A percentile compares a stretch with the other conserved stretches of the same genome.
Evolutionary conservation across 345 rosid genomes (phyloP).

Genomic region (Lepidium sativum): DNA sequence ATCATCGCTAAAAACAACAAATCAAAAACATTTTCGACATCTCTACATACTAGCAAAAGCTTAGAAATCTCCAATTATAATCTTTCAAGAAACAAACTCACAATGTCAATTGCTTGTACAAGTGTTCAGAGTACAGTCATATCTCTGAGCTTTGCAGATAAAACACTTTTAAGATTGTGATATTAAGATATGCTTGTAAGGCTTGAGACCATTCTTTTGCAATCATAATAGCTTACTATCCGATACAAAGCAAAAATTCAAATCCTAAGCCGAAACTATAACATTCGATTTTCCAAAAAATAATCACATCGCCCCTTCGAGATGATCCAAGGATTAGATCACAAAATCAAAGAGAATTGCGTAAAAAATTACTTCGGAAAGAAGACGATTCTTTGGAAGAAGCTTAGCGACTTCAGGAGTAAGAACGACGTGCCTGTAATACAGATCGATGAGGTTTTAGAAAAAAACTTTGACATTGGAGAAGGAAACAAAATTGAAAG

Average conservation of each 20-base stretch:
- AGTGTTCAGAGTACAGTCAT: background rate
- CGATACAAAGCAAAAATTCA: background rate
- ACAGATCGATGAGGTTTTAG: background rate
- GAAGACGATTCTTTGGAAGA: constrained; percentile 84
- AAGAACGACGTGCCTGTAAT: constrained; percentile 82
- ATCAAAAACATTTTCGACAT: background rate
- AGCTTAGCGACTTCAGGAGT: constrained; percentile 81
- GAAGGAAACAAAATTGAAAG: background rate
- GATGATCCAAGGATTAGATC: too few relatives aligned
- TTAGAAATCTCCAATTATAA: too few relatives aligned
- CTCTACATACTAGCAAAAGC: too few relatives aligned
- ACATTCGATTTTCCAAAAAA: background rate
- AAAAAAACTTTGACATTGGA: background rate
- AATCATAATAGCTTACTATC: too few relatives aligned
- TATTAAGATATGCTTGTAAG: too few relatives aligned
- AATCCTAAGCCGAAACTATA: background rate
- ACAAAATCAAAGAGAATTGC: too few relatives aligned
- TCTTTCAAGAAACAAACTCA: too few relatives aligned
- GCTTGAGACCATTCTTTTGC: too few relatives aligned
- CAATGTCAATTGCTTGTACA: background rate
- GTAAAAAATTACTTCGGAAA: constrained; percentile 56
- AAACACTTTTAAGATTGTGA: too few relatives aligned
- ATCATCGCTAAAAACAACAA: background rate
- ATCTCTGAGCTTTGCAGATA: too few relatives aligned
- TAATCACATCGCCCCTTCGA: too few relatives aligned